Evolutionary conservation across 1,284 basidiomycete species (phyloP), one percentile per base, ranked within the genome.

Genomic region (Veloporphyrellus conicus): DNA sequence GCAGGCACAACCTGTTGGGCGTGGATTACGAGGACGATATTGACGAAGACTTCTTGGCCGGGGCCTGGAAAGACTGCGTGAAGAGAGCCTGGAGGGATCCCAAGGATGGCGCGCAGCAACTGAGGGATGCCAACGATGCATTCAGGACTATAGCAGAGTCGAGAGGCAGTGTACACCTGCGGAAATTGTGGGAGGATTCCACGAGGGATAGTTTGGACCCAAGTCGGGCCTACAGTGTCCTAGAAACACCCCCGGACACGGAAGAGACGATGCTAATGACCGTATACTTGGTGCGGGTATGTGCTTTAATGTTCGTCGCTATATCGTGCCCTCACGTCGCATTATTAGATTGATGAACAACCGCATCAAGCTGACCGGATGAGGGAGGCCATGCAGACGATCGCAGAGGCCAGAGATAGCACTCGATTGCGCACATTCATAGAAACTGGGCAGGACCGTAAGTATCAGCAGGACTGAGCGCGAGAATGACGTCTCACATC

Each of bases 231-330:
- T 91, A 87, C 60, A 71, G 75, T 45, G 81, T 83, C 34, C 71
- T 94, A 36, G 87, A 87, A 53, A 73, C 86, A 33, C 81, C 82
- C 7, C 69, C 71, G 41, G 83, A 84, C 14, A 75, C 83, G 7
- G 88, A 90, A 43, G 91, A 94, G 46, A 69, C 72, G 11, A 85
- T 90, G 75, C 61, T 93, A 28, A 75, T 89, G 44, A 84, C 82
- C 3, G 76, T 91, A 9, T 92, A 76, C 60, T 69, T 75, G 38
- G 77, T 93, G 73, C 70, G 88, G 68, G 89, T 90, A 59, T 47
- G 84, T 71, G 23, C 23, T 37, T 28, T 60, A 42, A 6, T 28
- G 22, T 18, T 48, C 12, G 15, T 31, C 32, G 33, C 28, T 43
- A 31, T 28, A 31, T 47, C 27, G 40, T 39, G 45, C 16, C 45